Percentiles rank a stretch among this genome's conserved stretches.
Evolutionary conservation across 257 asterid species (phyloP).

Genomic region (Nicotiana benthamiana): DNA sequence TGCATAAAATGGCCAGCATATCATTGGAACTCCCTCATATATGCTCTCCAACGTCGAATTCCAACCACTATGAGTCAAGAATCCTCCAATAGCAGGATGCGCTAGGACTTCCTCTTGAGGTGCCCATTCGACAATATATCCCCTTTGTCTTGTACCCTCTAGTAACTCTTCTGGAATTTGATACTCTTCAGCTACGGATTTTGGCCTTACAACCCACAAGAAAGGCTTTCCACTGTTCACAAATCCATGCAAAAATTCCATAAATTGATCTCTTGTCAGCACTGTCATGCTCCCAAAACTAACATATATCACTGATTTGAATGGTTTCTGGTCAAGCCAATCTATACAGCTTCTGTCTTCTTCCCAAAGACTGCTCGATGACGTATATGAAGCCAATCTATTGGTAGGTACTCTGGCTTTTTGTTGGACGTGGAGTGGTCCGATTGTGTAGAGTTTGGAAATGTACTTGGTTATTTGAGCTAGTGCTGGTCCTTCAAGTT

Average conservation of each 20-base stretch:
- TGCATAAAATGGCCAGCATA: slow-evolving; percentile 23
- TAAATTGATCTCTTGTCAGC: neutral
- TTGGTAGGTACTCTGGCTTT: slow-evolving; percentile 11
- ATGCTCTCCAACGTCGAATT: slow-evolving; percentile 19
- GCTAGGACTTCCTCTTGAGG: slow-evolving; percentile 20
- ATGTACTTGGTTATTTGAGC: slow-evolving; percentile 13
- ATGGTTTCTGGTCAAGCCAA: slow-evolving; percentile 14
- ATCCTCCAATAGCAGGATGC: slow-evolving; percentile 16
- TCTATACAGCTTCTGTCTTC: slow-evolving; percentile 9
- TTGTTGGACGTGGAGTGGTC: slow-evolving; percentile 22
- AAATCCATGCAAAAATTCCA: slow-evolving; percentile 22
- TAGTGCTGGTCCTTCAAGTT: slow-evolving; percentile 23
- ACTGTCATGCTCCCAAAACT: slow-evolving; percentile 16
- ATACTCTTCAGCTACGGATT: neutral
- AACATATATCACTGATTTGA: slow-evolving; percentile 19
- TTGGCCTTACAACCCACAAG: slow-evolving; percentile 9
- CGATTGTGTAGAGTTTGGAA: slow-evolving; percentile 22
- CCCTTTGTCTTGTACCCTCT: slow-evolving; percentile 7
- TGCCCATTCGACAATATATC: slow-evolving; percentile 17
- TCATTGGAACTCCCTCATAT: slow-evolving; percentile 20
- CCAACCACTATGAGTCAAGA: slow-evolving; percentile 22
- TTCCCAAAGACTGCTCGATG: neutral
- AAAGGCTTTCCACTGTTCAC: slow-evolving; percentile 21
- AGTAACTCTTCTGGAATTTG: neutral
- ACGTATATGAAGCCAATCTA: neutral